Evolutionary conservation across 441 rosid genomes (phyloP).

Genomic region (Flueggea neowawraea): DNA sequence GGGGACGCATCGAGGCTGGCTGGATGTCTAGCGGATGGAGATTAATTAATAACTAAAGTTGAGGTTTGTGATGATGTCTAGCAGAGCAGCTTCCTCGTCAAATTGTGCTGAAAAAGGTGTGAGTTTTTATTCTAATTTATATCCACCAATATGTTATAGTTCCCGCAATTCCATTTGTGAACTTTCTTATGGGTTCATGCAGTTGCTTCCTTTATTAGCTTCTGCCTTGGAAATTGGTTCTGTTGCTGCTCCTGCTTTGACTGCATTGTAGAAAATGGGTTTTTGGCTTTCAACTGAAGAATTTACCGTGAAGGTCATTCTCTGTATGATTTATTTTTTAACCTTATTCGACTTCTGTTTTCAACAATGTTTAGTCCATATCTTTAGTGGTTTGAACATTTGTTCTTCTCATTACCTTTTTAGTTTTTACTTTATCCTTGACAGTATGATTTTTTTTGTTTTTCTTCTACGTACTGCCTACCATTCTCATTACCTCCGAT

Average conservation of each 20-base stretch:
- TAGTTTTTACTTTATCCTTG: slow-evolving; percentile 3
- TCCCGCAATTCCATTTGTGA: too few relatives aligned
- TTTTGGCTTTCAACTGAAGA: slow-evolving; percentile 93
- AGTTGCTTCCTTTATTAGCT: slow-evolving; percentile 98
- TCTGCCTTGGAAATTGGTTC: slow-evolving; percentile 99
- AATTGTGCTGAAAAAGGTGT: too few relatives aligned
- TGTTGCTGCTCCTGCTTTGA: slow-evolving; percentile 95
- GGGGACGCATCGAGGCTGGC: too few relatives aligned
- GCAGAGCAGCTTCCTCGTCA: too few relatives aligned
- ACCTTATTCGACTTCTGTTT: slow-evolving; percentile 2
- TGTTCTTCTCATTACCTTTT: slow-evolving; percentile 9
- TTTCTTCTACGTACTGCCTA: slow-evolving; percentile 67
- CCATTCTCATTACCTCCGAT: slow-evolving; percentile 82
- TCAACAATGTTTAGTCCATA: not conserved
- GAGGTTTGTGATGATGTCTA: too few relatives aligned
- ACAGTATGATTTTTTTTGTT: not conserved
- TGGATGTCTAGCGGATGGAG: too few relatives aligned
- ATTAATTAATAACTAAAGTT: too few relatives aligned
- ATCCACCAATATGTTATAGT: too few relatives aligned
- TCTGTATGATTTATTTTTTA: slow-evolving; percentile 5
- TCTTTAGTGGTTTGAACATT: too few relatives aligned
- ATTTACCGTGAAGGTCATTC: slow-evolving; percentile 71
- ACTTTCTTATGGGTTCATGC: too few relatives aligned
- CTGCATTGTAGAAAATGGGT: slow-evolving; percentile 90
- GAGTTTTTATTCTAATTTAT: too few relatives aligned